A percentile compares a stretch with the other conserved stretches of the same genome.
Evolutionary conservation across 2,329 filamentous ascomycete genomes (phyloP).

Genomic region (Sclerotinia borealis): DNA sequence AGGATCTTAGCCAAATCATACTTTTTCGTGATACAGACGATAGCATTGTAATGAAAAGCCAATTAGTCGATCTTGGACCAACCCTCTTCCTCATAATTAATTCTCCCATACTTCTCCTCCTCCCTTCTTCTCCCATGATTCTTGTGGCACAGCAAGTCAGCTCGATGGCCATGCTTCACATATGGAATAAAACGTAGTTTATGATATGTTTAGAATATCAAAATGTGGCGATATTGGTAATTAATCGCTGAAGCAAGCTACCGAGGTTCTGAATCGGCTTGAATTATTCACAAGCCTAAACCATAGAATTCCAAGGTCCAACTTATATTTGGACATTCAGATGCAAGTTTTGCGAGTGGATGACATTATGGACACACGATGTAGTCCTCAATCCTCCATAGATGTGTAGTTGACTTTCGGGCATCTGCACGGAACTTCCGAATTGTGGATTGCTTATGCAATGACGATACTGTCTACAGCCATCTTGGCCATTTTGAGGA

Average conservation of each 20-base stretch:
- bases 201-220: neutral
- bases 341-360: neutral
- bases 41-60: neutral
- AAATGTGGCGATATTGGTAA: neutral
- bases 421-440: neutral
- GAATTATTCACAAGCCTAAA: neutral
- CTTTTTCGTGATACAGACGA: too few species aligned
- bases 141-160: neutral
- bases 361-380: neutral
- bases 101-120: too few species aligned
- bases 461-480: conserved; percentile 52
- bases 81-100: neutral
- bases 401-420: neutral
- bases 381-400: neutral
- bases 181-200: too few species aligned
- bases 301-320: too few species aligned
- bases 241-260: neutral
- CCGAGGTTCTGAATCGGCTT: neutral
- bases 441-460: conserved; percentile 32
- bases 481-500: conserved; percentile 48
- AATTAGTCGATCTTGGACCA: neutral
- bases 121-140: neutral
- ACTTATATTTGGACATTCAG: neutral
- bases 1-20: neutral
- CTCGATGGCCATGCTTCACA: neutral